Percentiles rank a stretch among this genome's conserved stretches.
Evolutionary conservation across 2,329 filamentous ascomycete genomes (phyloP).

Genomic region (Pseudogymnoascus sp.): DNA sequence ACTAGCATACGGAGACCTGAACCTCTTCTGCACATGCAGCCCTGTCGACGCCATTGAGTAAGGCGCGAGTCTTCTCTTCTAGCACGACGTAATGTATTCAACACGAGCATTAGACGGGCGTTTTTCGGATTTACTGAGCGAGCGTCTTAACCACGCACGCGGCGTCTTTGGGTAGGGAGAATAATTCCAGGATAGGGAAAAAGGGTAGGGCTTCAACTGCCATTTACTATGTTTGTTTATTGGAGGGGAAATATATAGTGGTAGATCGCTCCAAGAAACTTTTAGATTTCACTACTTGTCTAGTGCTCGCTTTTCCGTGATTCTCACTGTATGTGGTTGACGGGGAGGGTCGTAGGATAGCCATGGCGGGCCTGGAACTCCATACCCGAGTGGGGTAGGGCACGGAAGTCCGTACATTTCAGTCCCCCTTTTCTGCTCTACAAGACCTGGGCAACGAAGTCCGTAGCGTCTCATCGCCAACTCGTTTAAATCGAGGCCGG

Average conservation of each 20-base stretch:
- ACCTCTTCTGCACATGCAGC: slow-evolving; percentile 91
- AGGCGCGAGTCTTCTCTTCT: not conserved
- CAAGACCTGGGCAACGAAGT: not conserved
- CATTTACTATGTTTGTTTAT: slow-evolving; percentile 6
- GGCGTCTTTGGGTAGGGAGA: not conserved
- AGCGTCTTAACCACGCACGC: not conserved
- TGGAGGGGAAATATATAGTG: not conserved
- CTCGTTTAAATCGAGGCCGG: not conserved
- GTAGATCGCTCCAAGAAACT: not conserved
- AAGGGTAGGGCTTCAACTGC: slow-evolving; percentile 3
- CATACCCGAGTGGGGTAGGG: not conserved
- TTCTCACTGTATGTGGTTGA: not conserved
- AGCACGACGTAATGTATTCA: slow-evolving; percentile 7
- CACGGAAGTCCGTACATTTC: not conserved
- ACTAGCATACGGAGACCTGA: slow-evolving; percentile 77
- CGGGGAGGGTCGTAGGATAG: not conserved
- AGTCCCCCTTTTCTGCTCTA: not conserved
- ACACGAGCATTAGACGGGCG: slow-evolving; percentile 8
- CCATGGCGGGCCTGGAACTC: not conserved
- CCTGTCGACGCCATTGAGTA: slow-evolving; percentile 54
- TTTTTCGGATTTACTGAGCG: not conserved
- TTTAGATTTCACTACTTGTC: not conserved
- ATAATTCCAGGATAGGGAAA: slow-evolving; percentile 4
- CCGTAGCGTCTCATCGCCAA: not conserved
- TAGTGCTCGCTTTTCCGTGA: not conserved